Conservation (phyloP, 192 early-diverging fungal species). For the Chytriomyces sp. region DNA sequence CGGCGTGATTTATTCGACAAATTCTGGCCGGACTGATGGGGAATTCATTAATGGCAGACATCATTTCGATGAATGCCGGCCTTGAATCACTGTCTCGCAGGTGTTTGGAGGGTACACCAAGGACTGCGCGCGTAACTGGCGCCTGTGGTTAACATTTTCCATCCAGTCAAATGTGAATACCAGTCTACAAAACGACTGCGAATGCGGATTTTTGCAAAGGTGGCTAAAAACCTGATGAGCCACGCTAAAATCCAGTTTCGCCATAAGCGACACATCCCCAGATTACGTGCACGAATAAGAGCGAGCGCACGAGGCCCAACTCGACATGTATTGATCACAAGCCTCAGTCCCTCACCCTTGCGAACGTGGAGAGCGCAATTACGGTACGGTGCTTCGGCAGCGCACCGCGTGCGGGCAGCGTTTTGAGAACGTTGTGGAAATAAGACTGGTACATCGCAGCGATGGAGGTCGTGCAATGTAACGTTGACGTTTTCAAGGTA, state of each 20-base stretch:
- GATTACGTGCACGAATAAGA: constrained; percentile 3
- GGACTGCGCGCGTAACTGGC: constrained; percentile 29
- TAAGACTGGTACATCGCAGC: background rate
- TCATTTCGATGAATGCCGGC: constrained; percentile 27
- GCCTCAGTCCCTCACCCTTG: background rate
- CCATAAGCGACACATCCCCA: background rate
- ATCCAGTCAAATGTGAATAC: background rate
- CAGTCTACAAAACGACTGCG: background rate
- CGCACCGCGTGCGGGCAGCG: background rate
- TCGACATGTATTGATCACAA: background rate
- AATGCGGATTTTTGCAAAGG: background rate
- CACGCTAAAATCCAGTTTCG: constrained; percentile 23
- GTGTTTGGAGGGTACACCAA: constrained; percentile 25
- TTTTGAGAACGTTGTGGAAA: constrained; percentile 1
- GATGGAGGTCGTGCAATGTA: background rate
- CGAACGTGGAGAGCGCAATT: background rate
- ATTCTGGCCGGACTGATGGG: too few species aligned
- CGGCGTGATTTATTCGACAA: too few species aligned
- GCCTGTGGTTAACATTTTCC: constrained; percentile 6
- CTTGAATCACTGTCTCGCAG: constrained; percentile 12
- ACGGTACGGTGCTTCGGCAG: background rate
- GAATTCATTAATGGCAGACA: too few species aligned
- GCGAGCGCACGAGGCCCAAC: background rate
- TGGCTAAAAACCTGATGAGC: constrained; percentile 25
- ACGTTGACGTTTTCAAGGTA: background rate